Evolutionary conservation across 495 filamentous ascomycete species (phyloP), one percentile per base, ranked within the genome.

Genomic region (Penicillium pulvis): DNA sequence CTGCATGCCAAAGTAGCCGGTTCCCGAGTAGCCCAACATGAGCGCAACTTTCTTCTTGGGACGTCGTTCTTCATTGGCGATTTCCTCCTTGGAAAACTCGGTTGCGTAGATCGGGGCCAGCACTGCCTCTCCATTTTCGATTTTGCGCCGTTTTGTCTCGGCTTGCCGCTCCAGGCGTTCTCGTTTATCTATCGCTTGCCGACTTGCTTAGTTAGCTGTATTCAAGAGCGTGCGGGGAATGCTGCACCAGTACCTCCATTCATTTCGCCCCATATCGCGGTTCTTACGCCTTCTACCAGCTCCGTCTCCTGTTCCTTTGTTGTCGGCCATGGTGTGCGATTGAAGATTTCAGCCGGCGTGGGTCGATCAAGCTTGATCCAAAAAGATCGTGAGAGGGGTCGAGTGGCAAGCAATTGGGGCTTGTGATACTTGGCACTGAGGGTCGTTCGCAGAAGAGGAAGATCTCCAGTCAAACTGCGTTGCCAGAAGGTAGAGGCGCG

Each of bases 1-100:
- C 71, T 98, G 94, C 83, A 98, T 93, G 57, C 94, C 94, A 73
- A 90, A 92, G 75, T 98, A 98, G 14, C 95, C 95, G n/a, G 90
- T 95, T 26, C 94, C 94, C 23, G 91, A 91, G 69, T 98, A 98
- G 6, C 95, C 93, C 60, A 98, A 84, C 78, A 98, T 71, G 16
- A 98, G 90, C 19, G 94, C 95, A 26, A 95, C 94, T 75, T 98
- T 98, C 67, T 90, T 86, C 78, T 98, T 98, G 4, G 94, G 94
- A 48, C 85, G 87, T 49, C 93, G 84, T 65, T 87, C 86, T 71
- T 98, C 93, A 36, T 82, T 83, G 6, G 87, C 88, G 58, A 96
- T 92, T 75, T 96, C 92, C 57, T 92, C 91, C 59, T 83, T 74
- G 12, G 85, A 80, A 66, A 89, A 90, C 39, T 83, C 73, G 1